Evolutionary conservation across 805 yeast genomes (phyloP).

Genomic region (Saccharomycopsis lassenensis): DNA sequence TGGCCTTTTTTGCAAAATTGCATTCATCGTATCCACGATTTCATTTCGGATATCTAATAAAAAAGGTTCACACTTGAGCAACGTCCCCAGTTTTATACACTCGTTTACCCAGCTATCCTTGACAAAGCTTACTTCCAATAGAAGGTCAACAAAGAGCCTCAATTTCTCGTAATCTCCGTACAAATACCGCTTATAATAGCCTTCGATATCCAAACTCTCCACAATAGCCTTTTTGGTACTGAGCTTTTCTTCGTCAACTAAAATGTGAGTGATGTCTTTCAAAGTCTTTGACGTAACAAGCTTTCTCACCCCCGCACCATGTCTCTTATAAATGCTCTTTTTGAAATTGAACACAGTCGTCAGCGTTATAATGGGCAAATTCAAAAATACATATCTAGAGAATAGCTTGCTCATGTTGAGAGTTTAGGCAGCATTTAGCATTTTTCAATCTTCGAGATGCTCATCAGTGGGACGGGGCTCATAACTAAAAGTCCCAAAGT

Average conservation of each 20-base stretch:
- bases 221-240: background rate
- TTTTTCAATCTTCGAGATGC: no score
- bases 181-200: background rate
- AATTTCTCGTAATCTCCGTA: constrained; percentile 1
- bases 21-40: background rate
- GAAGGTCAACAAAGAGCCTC: constrained; percentile 2
- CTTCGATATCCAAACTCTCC: background rate
- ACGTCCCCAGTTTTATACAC: constrained; percentile 5
- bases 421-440: no score
- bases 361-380: constrained; percentile 1
- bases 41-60: background rate
- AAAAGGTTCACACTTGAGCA: constrained; percentile 6
- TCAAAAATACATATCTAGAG: constrained; percentile 2
- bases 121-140: constrained; percentile 6
- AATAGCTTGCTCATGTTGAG: no score
- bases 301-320: constrained; percentile 22
- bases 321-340: constrained; percentile 20
- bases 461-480: no score
- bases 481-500: no score
- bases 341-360: constrained; percentile 10
- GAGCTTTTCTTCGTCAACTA: constrained; percentile 2
- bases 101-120: constrained; percentile 11
- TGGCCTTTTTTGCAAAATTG: background rate
- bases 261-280: constrained; percentile 6
- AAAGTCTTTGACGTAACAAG: constrained; percentile 2